Evolutionary conservation across 345 rosid species (phyloP).

Genomic region (Melastoma malabathricum): DNA sequence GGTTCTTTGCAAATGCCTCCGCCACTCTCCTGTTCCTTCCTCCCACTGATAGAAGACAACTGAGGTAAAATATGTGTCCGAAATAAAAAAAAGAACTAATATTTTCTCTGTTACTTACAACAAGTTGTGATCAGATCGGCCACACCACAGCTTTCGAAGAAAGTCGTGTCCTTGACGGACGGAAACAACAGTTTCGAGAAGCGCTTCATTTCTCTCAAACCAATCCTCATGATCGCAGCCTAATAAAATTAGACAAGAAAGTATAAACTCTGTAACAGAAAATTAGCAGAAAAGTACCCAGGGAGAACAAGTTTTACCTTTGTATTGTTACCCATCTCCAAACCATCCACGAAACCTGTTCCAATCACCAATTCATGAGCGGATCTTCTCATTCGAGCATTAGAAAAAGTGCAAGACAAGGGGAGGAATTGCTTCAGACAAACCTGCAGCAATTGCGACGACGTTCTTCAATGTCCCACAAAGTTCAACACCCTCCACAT

Average conservation of each 20-base stretch:
- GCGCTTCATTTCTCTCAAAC: slow-evolving; percentile 84
- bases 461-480: slow-evolving; percentile 96
- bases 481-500: slow-evolving; percentile 91
- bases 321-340: slow-evolving; percentile 95
- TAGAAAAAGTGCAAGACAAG: not conserved
- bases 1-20: slow-evolving; percentile 71
- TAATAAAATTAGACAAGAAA: slow-evolving; percentile 12
- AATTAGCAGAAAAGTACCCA: not conserved
- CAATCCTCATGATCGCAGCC: slow-evolving; percentile 99
- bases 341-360: slow-evolving; percentile 83
- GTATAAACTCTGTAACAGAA: not conserved
- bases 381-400: not conserved
- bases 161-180: slow-evolving; percentile 72
- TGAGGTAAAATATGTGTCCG: not conserved
- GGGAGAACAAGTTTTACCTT: slow-evolving; percentile 30
- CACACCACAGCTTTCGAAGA: slow-evolving; percentile 94
- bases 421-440: not conserved
- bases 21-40: slow-evolving; percentile 43
- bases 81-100: not conserved
- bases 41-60: slow-evolving; percentile 8
- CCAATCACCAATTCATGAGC: not conserved
- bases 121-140: slow-evolving; percentile 92
- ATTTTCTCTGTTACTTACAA: slow-evolving; percentile 33
- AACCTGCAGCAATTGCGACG: slow-evolving; percentile 91
- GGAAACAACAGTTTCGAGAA: slow-evolving; percentile 75